These are phyloP conservation scores for Debaryomyces nepalensis DNA, from an alignment of 1,139 yeast genomes.

Conservation along the genomic window DNA sequence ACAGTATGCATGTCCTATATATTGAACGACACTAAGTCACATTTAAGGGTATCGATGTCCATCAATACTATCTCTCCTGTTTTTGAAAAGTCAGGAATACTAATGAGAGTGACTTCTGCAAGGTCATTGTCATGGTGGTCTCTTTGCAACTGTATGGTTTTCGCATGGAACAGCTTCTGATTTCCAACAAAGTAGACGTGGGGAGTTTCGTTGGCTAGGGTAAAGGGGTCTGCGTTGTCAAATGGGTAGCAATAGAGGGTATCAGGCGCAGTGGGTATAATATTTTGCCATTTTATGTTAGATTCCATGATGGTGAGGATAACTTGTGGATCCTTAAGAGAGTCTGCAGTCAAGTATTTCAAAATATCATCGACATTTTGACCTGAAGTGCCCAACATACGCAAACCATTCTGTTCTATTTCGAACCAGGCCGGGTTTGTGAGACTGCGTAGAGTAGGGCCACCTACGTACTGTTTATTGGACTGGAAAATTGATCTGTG, in stretches of 20 bases:
- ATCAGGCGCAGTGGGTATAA: slow-evolving; percentile 96
- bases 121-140: slow-evolving; percentile 24
- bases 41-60: slow-evolving; percentile 60
- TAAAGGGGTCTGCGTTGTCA: slow-evolving; percentile 80
- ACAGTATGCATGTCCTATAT: not conserved
- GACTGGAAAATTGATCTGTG: slow-evolving; percentile 71
- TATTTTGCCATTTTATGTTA: slow-evolving; percentile 80
- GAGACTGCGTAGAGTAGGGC: slow-evolving; percentile 44
- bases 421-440: slow-evolving; percentile 82
- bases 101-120: slow-evolving; percentile 53
- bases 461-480: slow-evolving; percentile 48
- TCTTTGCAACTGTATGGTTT: slow-evolving; percentile 20
- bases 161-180: slow-evolving; percentile 62
- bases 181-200: slow-evolving; percentile 88
- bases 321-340: slow-evolving; percentile 29
- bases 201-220: slow-evolving; percentile 69
- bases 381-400: slow-evolving; percentile 78
- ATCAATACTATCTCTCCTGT: slow-evolving; percentile 73
- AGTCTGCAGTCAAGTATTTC: slow-evolving; percentile 54
- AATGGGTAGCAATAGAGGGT: slow-evolving; percentile 91
- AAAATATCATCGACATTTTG: slow-evolving; percentile 80
- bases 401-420: slow-evolving; percentile 50
- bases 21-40: slow-evolving; percentile 42
- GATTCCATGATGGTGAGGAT: slow-evolving; percentile 61
- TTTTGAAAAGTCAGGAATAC: slow-evolving; percentile 69